Evolutionary conservation across 73 alveolate species (phyloP).

Genomic region (Paraurostyla sp.): DNA sequence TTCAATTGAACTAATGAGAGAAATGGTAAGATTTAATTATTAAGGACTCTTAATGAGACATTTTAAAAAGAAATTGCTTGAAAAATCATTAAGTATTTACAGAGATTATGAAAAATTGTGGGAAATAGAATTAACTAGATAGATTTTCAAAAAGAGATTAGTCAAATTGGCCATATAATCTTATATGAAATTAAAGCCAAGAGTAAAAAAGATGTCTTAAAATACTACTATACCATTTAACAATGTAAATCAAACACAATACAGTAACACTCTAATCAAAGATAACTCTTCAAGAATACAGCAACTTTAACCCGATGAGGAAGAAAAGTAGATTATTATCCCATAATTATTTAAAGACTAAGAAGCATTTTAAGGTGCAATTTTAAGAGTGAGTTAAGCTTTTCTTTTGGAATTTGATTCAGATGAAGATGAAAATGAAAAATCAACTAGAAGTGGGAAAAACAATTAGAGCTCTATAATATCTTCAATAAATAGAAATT

Average conservation of each 20-base stretch:
- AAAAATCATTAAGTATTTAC: not conserved
- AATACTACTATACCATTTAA: too few species aligned
- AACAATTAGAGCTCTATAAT: not conserved
- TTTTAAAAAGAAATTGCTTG: not conserved
- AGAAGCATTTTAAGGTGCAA: not conserved
- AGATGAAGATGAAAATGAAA: not conserved
- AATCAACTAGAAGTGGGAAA: not conserved
- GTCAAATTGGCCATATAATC: not conserved
- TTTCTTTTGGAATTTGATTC: constrained; percentile 11
- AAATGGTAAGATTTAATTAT: not conserved
- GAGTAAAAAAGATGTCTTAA: too few species aligned
- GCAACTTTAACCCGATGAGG: not conserved
- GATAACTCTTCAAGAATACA: not conserved
- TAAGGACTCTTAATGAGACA: not conserved
- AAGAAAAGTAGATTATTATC: too few species aligned
- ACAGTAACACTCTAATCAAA: not conserved
- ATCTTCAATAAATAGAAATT: not conserved
- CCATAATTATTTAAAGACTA: not conserved
- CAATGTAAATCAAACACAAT: not conserved
- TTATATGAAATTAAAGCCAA: not conserved
- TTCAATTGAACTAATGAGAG: not conserved
- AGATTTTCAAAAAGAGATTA: not conserved
- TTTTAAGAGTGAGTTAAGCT: not conserved
- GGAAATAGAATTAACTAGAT: not conserved
- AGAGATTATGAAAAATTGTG: not conserved